These are phyloP conservation scores for Nemania abortiva DNA, from an alignment of 2,329 filamentous ascomycete species.

Conservation along the genomic window DNA sequence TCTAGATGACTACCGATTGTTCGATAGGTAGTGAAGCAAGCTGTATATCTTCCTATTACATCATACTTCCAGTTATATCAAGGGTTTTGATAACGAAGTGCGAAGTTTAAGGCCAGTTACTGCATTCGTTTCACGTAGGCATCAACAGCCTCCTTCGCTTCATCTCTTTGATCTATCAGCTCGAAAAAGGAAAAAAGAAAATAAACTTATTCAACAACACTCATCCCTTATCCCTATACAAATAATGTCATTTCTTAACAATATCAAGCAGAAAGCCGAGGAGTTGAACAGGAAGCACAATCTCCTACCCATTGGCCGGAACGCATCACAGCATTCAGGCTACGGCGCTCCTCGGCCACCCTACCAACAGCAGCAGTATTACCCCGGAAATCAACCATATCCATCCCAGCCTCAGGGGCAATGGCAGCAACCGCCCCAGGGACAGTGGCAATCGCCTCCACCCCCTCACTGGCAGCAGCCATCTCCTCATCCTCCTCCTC, in stretches of 20 bases:
- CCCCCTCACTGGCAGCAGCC: slow-evolving; percentile 31
- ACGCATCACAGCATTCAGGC: slow-evolving; percentile 37
- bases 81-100: neutral
- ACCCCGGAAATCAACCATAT: slow-evolving; percentile 44
- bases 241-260: slow-evolving; percentile 52
- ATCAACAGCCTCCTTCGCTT: neutral
- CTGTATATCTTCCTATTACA: neutral
- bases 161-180: neutral
- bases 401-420: slow-evolving; percentile 32
- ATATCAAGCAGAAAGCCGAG: slow-evolving; percentile 56
- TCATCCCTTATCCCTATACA: neutral
- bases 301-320: slow-evolving; percentile 43
- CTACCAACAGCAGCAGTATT: slow-evolving; percentile 38
- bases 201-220: neutral
- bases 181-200: neutral
- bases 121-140: neutral
- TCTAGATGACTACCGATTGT: neutral
- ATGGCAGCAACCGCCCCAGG: slow-evolving; percentile 25
- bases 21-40: neutral
- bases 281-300: slow-evolving; percentile 51
- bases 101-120: neutral
- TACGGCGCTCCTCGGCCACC: slow-evolving; percentile 30
- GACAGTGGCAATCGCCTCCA: slow-evolving; percentile 36
- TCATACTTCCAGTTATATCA: neutral
- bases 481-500: slow-evolving; percentile 29